These are phyloP conservation scores for Eragrostis tef DNA, from an alignment of 202 grass and related monocot species.

Conservation along the genomic window DNA sequence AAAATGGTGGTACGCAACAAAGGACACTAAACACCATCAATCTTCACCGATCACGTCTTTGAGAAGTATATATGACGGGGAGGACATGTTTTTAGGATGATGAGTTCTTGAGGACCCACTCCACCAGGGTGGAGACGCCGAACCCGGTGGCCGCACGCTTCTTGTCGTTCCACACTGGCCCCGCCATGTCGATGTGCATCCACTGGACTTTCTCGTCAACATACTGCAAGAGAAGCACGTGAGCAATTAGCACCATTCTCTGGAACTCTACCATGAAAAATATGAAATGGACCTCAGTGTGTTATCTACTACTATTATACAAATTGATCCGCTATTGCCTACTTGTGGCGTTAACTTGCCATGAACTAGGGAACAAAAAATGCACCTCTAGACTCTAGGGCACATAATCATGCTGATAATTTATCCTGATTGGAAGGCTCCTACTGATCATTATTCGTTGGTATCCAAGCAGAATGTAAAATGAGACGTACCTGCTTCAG, in stretches of 20 bases:
- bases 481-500: conserved; percentile 76
- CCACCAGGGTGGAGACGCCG: conserved; percentile 88
- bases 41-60: background rate
- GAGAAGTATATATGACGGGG: background rate
- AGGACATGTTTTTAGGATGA: conserved; percentile 50
- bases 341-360: no score
- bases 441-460: no score
- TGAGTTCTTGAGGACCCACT: conserved; percentile 98
- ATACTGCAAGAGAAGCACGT: conserved; percentile 57
- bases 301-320: no score
- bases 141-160: conserved; percentile 84
- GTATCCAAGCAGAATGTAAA: no score
- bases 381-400: no score
- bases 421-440: no score
- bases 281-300: no score
- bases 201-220: conserved; percentile 97
- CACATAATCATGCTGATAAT: no score
- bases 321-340: no score
- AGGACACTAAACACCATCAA: background rate
- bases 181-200: conserved; percentile 99
- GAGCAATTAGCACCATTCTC: background rate
- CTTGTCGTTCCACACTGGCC: conserved; percentile 94
- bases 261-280: background rate
- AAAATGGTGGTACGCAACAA: conserved; percentile 12
- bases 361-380: no score